Percentiles rank a stretch among this genome's conserved stretches.
phyloP scores from a whole-genome alignment of 371 early-diverging fungal species.

The Chytridium lagenaria region DNA sequence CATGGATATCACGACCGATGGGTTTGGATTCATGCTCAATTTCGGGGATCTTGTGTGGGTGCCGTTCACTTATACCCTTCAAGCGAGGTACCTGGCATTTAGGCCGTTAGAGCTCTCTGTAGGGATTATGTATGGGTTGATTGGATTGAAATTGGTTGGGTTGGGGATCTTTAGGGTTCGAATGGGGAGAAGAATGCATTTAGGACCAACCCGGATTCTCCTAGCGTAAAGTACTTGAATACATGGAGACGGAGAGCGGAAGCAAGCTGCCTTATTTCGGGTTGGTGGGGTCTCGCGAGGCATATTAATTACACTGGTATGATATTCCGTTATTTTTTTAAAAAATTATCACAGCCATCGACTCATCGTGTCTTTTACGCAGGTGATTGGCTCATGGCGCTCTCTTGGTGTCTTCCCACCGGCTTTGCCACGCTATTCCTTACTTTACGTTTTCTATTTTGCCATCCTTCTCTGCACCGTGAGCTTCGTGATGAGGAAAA shows the following conservation, averaged over 20 bases:
- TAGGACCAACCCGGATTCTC: conserved; percentile 72
- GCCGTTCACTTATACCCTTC: conserved; percentile 86
- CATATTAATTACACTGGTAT: conserved; percentile 85
- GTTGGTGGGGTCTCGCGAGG: conserved; percentile 93
- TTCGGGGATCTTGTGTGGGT: conserved; percentile 83
- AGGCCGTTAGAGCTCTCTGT: conserved; percentile 64
- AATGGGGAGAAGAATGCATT: conserved; percentile 90
- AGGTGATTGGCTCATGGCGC: conserved; percentile 82
- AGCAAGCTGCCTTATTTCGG: conserved; percentile 78
- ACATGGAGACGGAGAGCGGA: conserved; percentile 80
- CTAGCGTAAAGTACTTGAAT: conserved; percentile 73
- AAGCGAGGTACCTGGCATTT: conserved; percentile 84
- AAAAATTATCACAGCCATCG: too few species aligned
- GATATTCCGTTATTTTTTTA: too few species aligned
- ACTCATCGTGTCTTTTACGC: too few species aligned
- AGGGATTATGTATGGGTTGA: conserved; percentile 51
- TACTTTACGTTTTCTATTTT: conserved; percentile 83
- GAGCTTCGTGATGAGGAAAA: conserved; percentile 86
- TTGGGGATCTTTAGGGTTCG: conserved; percentile 86
- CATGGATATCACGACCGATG: conserved; percentile 93
- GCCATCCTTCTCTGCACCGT: conserved; percentile 87
- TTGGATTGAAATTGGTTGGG: conserved; percentile 68
- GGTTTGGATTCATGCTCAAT: conserved; percentile 90
- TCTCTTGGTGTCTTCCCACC: conserved; percentile 84
- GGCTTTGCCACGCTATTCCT: conserved; percentile 90